phyloP scores from a whole-genome alignment of 169 alveolate genomes.

The Plasmodium cynomolgi region DNA sequence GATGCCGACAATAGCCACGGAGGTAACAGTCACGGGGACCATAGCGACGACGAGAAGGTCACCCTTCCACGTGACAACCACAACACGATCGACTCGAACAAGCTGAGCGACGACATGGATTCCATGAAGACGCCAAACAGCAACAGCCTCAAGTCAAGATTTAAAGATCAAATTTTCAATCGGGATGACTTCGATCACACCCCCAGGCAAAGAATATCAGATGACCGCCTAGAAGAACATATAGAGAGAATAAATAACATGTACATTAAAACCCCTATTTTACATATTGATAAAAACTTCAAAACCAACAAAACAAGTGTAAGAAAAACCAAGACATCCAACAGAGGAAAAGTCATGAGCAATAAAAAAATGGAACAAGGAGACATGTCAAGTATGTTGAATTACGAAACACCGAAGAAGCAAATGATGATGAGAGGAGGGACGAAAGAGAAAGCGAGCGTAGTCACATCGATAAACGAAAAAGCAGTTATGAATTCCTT shows the following conservation, averaged over 20 bases:
- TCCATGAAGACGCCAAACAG: constrained; percentile 35
- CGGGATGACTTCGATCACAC: constrained; percentile 50
- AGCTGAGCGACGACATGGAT: constrained; percentile 2
- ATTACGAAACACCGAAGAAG: constrained; percentile 63
- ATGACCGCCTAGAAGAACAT: constrained; percentile 36
- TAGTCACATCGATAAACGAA: background rate
- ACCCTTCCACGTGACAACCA: background rate
- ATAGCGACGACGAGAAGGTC: background rate
- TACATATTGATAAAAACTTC: constrained; percentile 19
- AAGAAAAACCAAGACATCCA: constrained; percentile 8
- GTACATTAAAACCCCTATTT: constrained; percentile 62
- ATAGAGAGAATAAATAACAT: constrained; percentile 66
- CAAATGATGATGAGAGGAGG: background rate
- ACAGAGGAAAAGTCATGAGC: constrained; percentile 6
- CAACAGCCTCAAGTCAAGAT: constrained; percentile 3
- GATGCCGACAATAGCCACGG: background rate
- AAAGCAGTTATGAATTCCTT: constrained; percentile 7
- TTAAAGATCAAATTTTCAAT: constrained; percentile 8
- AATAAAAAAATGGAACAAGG: constrained; percentile 9
- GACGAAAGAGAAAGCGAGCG: constrained; percentile 1
- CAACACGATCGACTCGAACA: background rate
- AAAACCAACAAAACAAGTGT: background rate
- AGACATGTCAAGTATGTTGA: background rate
- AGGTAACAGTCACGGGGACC: background rate
- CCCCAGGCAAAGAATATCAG: constrained; percentile 47